A percentile compares a stretch with the other conserved stretches of the same genome.
Conservation (phyloP, 768 basidiomycete species). For the Suillus bovinus region DNA sequence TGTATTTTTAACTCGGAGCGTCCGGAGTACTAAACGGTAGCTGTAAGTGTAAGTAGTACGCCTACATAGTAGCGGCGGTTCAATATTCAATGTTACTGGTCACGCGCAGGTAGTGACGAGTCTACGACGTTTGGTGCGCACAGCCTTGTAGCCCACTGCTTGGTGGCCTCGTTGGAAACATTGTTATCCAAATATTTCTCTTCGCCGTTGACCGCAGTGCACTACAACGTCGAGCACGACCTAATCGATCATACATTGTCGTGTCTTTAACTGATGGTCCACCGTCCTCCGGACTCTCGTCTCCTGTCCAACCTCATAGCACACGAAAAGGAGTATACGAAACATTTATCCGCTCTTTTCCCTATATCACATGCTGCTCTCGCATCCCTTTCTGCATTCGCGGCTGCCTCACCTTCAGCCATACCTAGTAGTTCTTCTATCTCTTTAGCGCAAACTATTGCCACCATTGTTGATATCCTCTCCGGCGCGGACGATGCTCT, state of each 20-base stretch:
- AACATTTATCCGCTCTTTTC: slow-evolving; percentile 57
- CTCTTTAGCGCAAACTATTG: slow-evolving; percentile 19
- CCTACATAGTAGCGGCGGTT: no score
- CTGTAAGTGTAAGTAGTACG: no score
- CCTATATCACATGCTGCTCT: slow-evolving; percentile 60
- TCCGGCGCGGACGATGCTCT: slow-evolving; percentile 71
- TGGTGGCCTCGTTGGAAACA: not conserved
- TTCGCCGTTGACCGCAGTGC: slow-evolving; percentile 3
- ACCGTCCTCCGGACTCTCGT: slow-evolving; percentile 71
- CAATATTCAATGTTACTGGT: no score
- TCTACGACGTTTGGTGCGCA: no score
- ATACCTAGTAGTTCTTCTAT: slow-evolving; percentile 40
- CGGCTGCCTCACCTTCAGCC: slow-evolving; percentile 61
- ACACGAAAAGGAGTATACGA: slow-evolving; percentile 72
- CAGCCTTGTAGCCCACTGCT: not conserved
- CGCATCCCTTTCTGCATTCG: slow-evolving; percentile 71
- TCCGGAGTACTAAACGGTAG: no score
- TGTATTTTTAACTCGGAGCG: no score
- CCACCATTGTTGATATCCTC: slow-evolving; percentile 55
- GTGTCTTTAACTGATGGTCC: slow-evolving; percentile 41
- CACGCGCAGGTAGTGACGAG: no score
- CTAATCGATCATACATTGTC: not conserved
- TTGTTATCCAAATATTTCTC: not conserved
- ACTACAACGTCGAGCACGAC: not conserved
- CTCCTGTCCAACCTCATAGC: slow-evolving; percentile 66